These are phyloP conservation scores for Trametes maxima DNA, from an alignment of 768 basidiomycete genomes.

Conservation along the genomic window DNA sequence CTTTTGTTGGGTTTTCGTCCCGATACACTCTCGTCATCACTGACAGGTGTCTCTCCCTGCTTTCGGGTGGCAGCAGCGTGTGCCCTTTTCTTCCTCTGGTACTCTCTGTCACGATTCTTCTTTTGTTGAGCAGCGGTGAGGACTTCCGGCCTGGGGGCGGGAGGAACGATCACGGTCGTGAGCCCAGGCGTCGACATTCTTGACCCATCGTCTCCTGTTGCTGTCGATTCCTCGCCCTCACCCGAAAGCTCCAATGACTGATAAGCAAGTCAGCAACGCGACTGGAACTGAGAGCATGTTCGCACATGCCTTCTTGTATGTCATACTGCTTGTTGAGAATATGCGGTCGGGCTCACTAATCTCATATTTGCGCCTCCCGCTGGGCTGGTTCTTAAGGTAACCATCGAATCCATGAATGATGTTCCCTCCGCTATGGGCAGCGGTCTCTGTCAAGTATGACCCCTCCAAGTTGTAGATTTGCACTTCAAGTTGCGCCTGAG, in stretches of 20 bases:
- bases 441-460: conserved; percentile 76
- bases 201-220: conserved; percentile 65
- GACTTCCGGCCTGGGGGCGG: conserved; percentile 69
- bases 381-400: conserved; percentile 77
- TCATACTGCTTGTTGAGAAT: conserved; percentile 81
- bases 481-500: conserved; percentile 73
- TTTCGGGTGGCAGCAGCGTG: conserved; percentile 55
- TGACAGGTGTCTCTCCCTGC: conserved; percentile 54
- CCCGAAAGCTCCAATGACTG: conserved; percentile 78
- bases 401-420: conserved; percentile 88
- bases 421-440: conserved; percentile 77
- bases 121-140: conserved; percentile 73
- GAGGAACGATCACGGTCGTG: conserved; percentile 77
- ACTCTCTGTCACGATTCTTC: conserved; percentile 78
- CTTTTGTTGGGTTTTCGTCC: conserved; percentile 67
- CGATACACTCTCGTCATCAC: conserved; percentile 69
- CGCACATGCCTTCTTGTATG: conserved; percentile 64
- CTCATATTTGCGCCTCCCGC: conserved; percentile 71
- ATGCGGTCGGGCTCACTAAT: conserved; percentile 76
- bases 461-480: conserved; percentile 81
- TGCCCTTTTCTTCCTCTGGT: conserved; percentile 78
- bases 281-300: neutral
- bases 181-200: conserved; percentile 72
- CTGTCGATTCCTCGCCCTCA: conserved; percentile 64
- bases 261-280: neutral